Percentiles rank a stretch among this genome's conserved stretches.
Conservation (phyloP, 2,329 filamentous ascomycete genomes). For the Niveomyces coronatus region DNA sequence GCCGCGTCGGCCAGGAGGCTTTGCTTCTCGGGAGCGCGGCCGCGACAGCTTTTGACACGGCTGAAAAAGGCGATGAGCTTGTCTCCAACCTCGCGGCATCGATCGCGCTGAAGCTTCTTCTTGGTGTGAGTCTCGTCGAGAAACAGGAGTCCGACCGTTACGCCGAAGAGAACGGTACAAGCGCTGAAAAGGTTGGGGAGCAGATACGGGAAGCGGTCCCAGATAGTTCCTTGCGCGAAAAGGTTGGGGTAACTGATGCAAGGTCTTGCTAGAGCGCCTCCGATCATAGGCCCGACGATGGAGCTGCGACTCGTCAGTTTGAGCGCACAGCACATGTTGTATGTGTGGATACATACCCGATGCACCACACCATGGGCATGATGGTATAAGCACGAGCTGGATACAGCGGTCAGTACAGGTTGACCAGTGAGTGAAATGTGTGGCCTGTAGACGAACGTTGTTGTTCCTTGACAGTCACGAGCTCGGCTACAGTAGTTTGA, state of each 20-base stretch:
- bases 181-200: slow-evolving; percentile 88
- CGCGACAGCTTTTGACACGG: slow-evolving; percentile 20
- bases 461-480: slow-evolving; percentile 87
- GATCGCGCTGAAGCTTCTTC: slow-evolving; percentile 66
- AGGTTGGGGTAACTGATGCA: slow-evolving; percentile 69
- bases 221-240: slow-evolving; percentile 65
- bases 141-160: slow-evolving; percentile 72
- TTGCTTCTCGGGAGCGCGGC: slow-evolving; percentile 43
- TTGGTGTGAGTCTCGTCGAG: slow-evolving; percentile 88
- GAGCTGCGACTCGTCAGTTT: slow-evolving; percentile 44
- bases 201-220: slow-evolving; percentile 81
- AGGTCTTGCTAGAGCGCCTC: slow-evolving; percentile 79
- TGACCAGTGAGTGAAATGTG: neutral
- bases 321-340: slow-evolving; percentile 15
- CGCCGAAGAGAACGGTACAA: slow-evolving; percentile 62
- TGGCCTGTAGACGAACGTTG: slow-evolving; percentile 52
- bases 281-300: slow-evolving; percentile 84
- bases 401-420: slow-evolving; percentile 16
- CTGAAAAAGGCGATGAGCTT: slow-evolving; percentile 47
- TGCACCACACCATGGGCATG: slow-evolving; percentile 97
- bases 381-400: slow-evolving; percentile 86
- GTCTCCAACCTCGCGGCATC: slow-evolving; percentile 65
- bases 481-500: slow-evolving; percentile 88
- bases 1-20: slow-evolving; percentile 53
- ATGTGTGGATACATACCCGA: slow-evolving; percentile 50